Evolutionary conservation across 805 yeast species (phyloP), one percentile per base, ranked within the genome.

Genomic region (Nakazawaea wickerhamii): DNA sequence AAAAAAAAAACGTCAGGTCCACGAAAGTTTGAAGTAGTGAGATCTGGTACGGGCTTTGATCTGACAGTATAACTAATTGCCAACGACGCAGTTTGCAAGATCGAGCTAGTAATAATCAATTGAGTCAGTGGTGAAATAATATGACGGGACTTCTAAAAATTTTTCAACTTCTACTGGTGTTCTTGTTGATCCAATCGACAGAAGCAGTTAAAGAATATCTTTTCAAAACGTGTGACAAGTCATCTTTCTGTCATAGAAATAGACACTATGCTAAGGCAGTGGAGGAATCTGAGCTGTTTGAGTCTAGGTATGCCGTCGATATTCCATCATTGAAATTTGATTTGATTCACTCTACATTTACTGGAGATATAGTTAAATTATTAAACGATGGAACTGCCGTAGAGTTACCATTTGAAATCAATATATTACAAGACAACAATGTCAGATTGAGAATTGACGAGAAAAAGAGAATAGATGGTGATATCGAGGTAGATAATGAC

Each of bases 221-320:
- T 42, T 84, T 88, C 68, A 85, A 87, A 56, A 76, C 70, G 11
- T 90, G 98, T 60, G 77, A 69, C 5, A 81, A 84, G 53, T 75
- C 88, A 14, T 95, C 96, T 5, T 89, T 90, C 57, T 90, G 98
- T 57, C 62, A 71, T 38, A 72, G 98, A 59, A 86, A 90, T 54
- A 67, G 91, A 43, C 78, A 76, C 44, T 87, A 74, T 55, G 85
- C 87, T 1, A 47, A 55, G 2, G 57, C 67, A 36, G 65, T 75
- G 5, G 43, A 48, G 5, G 50, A 50, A 6, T 44, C 39, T 9
- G 39, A 43, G 14, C 48, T 55, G 1, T 63, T 59, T 33, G 59
- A 58, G 17, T 57, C 68, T 1, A 64, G 69, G 23, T 74, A 75
- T 49, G 55, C 67, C 2, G 49, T 74, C 30, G 76, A 72, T 44